Percentiles rank a stretch among this genome's conserved stretches.
These are phyloP conservation scores for Ceratonia siliqua DNA, from an alignment of 306 rosid genomes.

Conservation along the genomic window DNA sequence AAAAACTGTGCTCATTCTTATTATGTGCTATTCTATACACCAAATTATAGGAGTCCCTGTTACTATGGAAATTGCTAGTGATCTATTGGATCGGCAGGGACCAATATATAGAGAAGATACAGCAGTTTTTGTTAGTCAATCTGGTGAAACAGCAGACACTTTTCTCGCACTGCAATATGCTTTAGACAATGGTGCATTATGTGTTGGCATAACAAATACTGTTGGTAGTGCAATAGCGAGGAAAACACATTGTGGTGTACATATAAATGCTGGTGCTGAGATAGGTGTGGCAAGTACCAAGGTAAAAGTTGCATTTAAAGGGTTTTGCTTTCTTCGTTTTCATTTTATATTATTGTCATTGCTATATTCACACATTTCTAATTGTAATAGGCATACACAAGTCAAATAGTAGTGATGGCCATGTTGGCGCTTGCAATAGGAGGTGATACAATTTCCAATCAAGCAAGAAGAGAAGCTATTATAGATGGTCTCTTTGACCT, in stretches of 20 bases:
- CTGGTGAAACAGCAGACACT: slow-evolving; percentile 99
- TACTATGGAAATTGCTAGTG: slow-evolving; percentile 99
- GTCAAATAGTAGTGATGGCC: slow-evolving; percentile 99
- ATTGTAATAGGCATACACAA: slow-evolving; percentile 81
- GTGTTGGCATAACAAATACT: slow-evolving; percentile 95
- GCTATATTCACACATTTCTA: slow-evolving; percentile 23
- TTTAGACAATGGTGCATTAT: slow-evolving; percentile 88
- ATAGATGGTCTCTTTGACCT: slow-evolving; percentile 85
- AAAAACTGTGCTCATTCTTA: slow-evolving; percentile 15
- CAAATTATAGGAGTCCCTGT: slow-evolving; percentile 82
- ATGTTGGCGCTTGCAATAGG: slow-evolving; percentile 96
- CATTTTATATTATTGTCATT: slow-evolving; percentile 26
- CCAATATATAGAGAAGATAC: slow-evolving; percentile 97
- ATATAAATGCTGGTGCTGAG: slow-evolving; percentile 98
- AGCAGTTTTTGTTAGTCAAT: slow-evolving; percentile 94
- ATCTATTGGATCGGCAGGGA: slow-evolving; percentile 94
- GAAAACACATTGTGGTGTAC: slow-evolving; percentile 94
- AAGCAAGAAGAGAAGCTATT: slow-evolving; percentile 84
- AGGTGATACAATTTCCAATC: slow-evolving; percentile 82
- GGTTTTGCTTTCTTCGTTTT: slow-evolving; percentile 28
- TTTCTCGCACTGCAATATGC: slow-evolving; percentile 91
- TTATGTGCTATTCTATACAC: slow-evolving; percentile 27
- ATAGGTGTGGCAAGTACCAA: slow-evolving; percentile 99
- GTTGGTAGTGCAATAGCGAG: slow-evolving; percentile 97
- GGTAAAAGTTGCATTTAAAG: slow-evolving; percentile 49